phyloP scores from a whole-genome alignment of 768 basidiomycete genomes.

The Lentinus tigrinus region DNA sequence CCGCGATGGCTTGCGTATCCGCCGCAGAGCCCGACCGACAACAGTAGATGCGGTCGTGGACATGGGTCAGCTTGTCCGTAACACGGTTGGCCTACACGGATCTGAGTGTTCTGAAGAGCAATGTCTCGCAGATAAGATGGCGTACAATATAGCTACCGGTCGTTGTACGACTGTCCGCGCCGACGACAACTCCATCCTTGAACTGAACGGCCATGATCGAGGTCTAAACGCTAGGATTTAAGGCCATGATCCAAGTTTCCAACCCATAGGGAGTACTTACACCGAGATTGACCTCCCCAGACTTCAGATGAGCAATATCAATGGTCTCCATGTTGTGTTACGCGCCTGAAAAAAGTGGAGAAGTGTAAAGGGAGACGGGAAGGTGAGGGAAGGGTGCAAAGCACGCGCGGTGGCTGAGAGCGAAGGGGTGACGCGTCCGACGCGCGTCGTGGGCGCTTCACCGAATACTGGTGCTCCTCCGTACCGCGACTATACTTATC shows the following conservation, averaged over 20 bases:
- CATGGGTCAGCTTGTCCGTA: conserved; percentile 94
- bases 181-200: conserved; percentile 90
- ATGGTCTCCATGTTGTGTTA: conserved; percentile 52
- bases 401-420: conserved; percentile 14
- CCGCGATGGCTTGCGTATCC: conserved; percentile 96
- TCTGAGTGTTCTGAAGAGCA: not conserved
- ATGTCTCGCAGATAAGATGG: not conserved
- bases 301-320: conserved; percentile 86
- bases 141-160: conserved; percentile 94
- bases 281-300: conserved; percentile 95
- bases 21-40: conserved; percentile 98
- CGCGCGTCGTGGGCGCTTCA: conserved; percentile 30
- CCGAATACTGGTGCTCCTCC: not conserved
- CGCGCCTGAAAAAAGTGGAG: conserved; percentile 27
- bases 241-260: not conserved
- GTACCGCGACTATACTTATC: not conserved
- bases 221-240: conserved; percentile 51
- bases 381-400: conserved; percentile 22
- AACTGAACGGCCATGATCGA: conserved; percentile 99
- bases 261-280: conserved; percentile 49
- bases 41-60: conserved; percentile 98
- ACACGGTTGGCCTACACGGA: conserved; percentile 85
- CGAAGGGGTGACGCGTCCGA: conserved; percentile 38
- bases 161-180: conserved; percentile 96
- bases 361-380: conserved; percentile 26